These are phyloP conservation scores for Nicotiana paniculata DNA, from an alignment of 257 asterid genomes.

Conservation along the genomic window DNA sequence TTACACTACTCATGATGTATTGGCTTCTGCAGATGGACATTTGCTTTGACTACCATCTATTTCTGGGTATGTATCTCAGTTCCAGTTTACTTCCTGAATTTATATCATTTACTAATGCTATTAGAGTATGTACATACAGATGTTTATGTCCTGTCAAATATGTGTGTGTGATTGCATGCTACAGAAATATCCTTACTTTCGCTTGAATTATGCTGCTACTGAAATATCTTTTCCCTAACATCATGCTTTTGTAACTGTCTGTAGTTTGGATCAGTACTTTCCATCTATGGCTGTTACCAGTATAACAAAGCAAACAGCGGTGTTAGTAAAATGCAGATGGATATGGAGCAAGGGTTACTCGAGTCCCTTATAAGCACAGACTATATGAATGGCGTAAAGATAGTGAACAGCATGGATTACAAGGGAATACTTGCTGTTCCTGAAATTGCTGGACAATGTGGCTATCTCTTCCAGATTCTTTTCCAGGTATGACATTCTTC, in stretches of 20 bases:
- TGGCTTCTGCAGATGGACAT: constrained; percentile 71
- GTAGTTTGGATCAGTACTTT: constrained; percentile 74
- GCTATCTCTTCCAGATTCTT: constrained; percentile 51
- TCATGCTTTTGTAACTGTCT: constrained; percentile 20
- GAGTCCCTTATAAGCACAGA: constrained; percentile 38
- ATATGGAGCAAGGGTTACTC: constrained; percentile 52
- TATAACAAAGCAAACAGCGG: constrained; percentile 17
- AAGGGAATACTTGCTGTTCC: constrained; percentile 20
- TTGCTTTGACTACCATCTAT: constrained; percentile 71
- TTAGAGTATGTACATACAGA: background rate
- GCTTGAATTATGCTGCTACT: background rate
- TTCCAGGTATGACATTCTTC: constrained; percentile 50
- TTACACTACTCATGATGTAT: background rate
- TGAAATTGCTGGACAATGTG: constrained; percentile 28
- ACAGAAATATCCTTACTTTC: background rate
- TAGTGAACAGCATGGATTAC: constrained; percentile 14
- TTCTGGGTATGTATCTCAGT: constrained; percentile 61
- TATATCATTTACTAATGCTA: background rate
- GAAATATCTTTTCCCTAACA: constrained; percentile 12
- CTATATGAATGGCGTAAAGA: constrained; percentile 25
- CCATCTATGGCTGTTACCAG: constrained; percentile 60
- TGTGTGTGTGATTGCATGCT: background rate
- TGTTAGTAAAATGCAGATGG: constrained; percentile 24
- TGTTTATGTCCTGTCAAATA: background rate
- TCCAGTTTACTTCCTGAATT: constrained; percentile 5